Base-by-base conservation (phyloP, 1,284 basidiomycete genomes). In the Sphaerobolus stellatus region DNA sequence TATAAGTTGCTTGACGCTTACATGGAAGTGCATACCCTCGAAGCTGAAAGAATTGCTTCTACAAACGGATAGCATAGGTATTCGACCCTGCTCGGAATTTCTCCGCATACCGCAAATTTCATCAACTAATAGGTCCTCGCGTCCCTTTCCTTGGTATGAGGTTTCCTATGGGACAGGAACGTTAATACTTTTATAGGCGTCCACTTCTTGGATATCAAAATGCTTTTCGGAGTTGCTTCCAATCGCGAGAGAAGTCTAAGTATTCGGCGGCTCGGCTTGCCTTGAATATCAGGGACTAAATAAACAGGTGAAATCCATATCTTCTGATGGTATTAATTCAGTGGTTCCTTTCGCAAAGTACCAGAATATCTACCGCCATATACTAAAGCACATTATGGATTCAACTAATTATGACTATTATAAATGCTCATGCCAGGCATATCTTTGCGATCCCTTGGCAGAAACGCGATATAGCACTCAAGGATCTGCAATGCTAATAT, bases 171-270 rank as follows among this genome's bases (percentile, higher is more conserved):
- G n/a, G n/a, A n/a, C 27, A 8, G 11, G 22, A 25, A 27, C 11
- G 14, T 14, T 25, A 14, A 22, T 14, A 28, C 24, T 7, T 34
- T 11, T 29, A 7, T 29, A 47, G 45, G 45, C 29, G 27, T 47
- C 25, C 16, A 47, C 27, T 27, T 47, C 20, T 29, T 22, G 20
- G 45, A 47, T 28, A 29, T 47, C 7, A 47, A 47, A 28, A 25
- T 47, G 27, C 45, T 47, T 22, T 47, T 47, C 29, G 45, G 22
- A 47, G 9, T 47, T 8, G 45, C 45, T 28, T 25, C n/a, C n/a
- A n/a, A n/a, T n/a, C n/a, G n/a, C n/a, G n/a, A n/a, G n/a, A n/a
- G n/a, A n/a, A n/a, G n/a, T n/a, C n/a, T n/a, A n/a, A n/a, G n/a
- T n/a, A n/a, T n/a, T n/a, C n/a, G n/a, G n/a, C n/a, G n/a, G n/a